phyloP scores from a whole-genome alignment of 169 alveolate genomes.

The Theileria sp. region DNA sequence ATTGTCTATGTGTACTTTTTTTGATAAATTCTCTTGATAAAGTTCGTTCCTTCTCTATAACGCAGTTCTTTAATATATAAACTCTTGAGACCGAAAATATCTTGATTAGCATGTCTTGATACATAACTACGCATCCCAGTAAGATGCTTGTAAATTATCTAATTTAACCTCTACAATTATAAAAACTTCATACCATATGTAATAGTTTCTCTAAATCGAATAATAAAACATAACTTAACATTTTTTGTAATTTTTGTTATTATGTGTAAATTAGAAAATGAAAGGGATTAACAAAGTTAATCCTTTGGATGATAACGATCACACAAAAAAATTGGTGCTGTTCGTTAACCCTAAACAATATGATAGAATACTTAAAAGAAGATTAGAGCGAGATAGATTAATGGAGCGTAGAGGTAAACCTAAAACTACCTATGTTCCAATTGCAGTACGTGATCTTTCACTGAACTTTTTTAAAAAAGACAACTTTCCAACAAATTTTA shows the following conservation, averaged over 20 bases:
- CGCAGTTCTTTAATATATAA: background rate
- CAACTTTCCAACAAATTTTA: background rate
- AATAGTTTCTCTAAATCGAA: background rate
- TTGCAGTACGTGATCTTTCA: constrained; percentile 25
- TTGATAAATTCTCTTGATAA: background rate
- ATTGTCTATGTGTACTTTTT: background rate
- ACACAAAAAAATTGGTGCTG: constrained; percentile 23
- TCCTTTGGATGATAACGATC: constrained; percentile 4
- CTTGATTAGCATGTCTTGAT: background rate
- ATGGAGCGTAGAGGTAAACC: constrained; percentile 46
- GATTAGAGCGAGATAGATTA: constrained; percentile 37
- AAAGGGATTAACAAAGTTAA: background rate
- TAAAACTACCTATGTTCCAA: constrained; percentile 26
- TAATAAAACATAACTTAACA: background rate
- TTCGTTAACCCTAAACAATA: constrained; percentile 57
- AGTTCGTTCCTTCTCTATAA: background rate
- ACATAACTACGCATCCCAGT: background rate
- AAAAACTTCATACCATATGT: background rate
- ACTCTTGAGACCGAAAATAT: background rate
- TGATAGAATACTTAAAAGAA: constrained; percentile 46
- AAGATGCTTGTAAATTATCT: background rate
- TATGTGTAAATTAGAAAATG: background rate
- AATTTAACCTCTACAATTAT: background rate
- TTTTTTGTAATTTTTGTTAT: background rate
- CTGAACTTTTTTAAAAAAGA: background rate